Percentiles rank a stretch among this genome's conserved stretches.
Conservation (phyloP, 1,284 basidiomycete genomes). For the Melampsora americana region DNA sequence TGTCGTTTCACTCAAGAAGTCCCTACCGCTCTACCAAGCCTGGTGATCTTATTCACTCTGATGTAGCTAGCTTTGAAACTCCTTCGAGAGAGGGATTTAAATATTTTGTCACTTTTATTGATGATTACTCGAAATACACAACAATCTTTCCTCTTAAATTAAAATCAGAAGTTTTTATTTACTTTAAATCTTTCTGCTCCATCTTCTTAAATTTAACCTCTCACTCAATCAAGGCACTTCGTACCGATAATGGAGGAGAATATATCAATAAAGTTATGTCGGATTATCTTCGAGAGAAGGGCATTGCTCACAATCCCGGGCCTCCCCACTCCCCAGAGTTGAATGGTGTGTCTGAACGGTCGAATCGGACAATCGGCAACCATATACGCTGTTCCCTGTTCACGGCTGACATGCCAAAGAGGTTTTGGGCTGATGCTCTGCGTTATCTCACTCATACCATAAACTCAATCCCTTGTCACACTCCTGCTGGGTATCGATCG, state of each 20-base stretch:
- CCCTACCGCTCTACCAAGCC: no score
- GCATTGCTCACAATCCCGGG: constrained; percentile 53
- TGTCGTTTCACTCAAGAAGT: no score
- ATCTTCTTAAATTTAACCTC: constrained; percentile 49
- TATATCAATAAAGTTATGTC: constrained; percentile 50
- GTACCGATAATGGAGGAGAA: constrained; percentile 54
- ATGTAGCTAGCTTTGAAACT: no score
- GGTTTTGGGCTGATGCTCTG: constrained; percentile 19
- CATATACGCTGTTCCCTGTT: neutral
- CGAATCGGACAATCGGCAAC: constrained; percentile 48
- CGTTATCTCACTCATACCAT: neutral
- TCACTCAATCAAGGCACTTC: constrained; percentile 52
- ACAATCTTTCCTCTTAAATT: constrained; percentile 8
- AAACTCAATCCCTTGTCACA: constrained; percentile 7
- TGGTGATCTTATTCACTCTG: no score
- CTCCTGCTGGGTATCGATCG: neutral
- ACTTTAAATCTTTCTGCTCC: constrained; percentile 53
- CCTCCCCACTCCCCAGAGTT: constrained; percentile 55
- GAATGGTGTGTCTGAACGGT: constrained; percentile 53
- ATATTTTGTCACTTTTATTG: no score
- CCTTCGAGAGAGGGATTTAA: no score
- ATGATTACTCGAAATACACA: constrained; percentile 17
- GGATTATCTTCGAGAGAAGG: constrained; percentile 49
- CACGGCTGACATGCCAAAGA: neutral
- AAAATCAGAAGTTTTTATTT: constrained; percentile 9